These are phyloP conservation scores for Cutaneotrichosporon arboriforme DNA, from an alignment of 1,284 basidiomycete species.

Conservation along the genomic window DNA sequence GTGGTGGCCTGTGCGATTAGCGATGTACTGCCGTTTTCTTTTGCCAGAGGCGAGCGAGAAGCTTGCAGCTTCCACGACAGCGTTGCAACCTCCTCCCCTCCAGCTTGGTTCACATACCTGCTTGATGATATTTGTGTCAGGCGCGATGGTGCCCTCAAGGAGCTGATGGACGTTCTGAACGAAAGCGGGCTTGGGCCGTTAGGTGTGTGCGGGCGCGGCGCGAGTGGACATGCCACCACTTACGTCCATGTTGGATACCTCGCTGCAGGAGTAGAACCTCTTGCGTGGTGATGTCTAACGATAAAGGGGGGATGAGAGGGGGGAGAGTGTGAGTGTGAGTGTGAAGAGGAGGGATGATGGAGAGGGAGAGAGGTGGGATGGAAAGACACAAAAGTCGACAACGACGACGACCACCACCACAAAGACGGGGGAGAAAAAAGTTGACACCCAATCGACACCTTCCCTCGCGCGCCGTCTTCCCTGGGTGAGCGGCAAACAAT, in stretches of 20 bases:
- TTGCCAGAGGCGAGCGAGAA: background rate
- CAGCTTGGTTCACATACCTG: conserved; percentile 59
- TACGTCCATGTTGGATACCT: conserved; percentile 21
- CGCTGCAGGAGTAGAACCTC: background rate
- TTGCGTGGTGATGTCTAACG: no score
- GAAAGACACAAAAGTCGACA: background rate
- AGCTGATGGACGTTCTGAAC: conserved; percentile 71
- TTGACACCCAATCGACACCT: background rate
- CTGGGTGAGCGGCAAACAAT: no score
- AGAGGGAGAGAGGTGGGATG: conserved; percentile 5
- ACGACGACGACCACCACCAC: no score
- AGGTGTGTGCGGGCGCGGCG: background rate
- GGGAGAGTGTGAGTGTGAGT: background rate
- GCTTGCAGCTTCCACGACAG: no score
- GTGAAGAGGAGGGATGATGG: conserved; percentile 6
- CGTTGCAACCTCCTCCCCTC: no score
- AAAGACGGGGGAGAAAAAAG: background rate
- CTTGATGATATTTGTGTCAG: conserved; percentile 82
- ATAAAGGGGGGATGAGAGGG: background rate
- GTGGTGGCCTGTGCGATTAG: conserved; percentile 95
- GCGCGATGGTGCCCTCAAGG: conserved; percentile 74
- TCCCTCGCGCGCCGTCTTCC: no score
- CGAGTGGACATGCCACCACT: conserved; percentile 1
- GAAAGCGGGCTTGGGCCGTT: conserved; percentile 23
- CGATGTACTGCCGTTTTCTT: no score